These are phyloP conservation scores for Forsythia suspensa DNA, from an alignment of 257 asterid genomes.

Conservation along the genomic window DNA sequence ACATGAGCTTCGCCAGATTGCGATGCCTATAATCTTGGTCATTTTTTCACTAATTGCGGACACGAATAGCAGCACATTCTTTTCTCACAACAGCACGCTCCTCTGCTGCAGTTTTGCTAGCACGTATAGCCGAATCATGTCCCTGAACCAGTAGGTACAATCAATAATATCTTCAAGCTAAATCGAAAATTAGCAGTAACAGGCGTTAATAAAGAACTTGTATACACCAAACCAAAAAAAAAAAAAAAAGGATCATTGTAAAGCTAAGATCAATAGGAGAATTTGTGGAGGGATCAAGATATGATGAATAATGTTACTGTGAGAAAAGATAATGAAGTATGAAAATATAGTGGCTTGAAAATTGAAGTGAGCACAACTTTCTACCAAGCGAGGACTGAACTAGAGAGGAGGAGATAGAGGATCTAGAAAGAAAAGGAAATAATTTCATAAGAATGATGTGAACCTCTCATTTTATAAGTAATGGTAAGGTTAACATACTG, in stretches of 20 bases:
- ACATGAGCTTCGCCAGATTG: slow-evolving; percentile 97
- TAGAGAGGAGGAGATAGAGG: not conserved
- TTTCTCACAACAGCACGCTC: slow-evolving; percentile 97
- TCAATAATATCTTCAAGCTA: not conserved
- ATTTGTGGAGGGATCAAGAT: not conserved
- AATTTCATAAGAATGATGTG: not conserved
- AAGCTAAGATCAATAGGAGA: not conserved
- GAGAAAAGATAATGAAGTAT: not conserved
- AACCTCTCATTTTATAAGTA: not conserved
- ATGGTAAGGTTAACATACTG: not conserved
- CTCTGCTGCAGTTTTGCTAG: slow-evolving; percentile 98
- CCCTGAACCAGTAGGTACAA: slow-evolving; percentile 50
- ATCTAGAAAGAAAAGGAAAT: not conserved
- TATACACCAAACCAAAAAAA: not conserved
- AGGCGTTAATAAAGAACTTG: not conserved
- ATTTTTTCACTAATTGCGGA: slow-evolving; percentile 86
- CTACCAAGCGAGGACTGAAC: not conserved
- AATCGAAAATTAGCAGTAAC: not conserved
- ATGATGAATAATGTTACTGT: not conserved
- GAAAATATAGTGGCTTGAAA: not conserved
- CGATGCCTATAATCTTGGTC: slow-evolving; percentile 94
- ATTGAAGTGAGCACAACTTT: not conserved
- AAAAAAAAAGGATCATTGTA: not conserved
- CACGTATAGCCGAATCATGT: slow-evolving; percentile 98
- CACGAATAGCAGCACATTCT: slow-evolving; percentile 98